Conservation (phyloP, 192 early-diverging fungal species). For the Entomortierella chlamydospora region DNA sequence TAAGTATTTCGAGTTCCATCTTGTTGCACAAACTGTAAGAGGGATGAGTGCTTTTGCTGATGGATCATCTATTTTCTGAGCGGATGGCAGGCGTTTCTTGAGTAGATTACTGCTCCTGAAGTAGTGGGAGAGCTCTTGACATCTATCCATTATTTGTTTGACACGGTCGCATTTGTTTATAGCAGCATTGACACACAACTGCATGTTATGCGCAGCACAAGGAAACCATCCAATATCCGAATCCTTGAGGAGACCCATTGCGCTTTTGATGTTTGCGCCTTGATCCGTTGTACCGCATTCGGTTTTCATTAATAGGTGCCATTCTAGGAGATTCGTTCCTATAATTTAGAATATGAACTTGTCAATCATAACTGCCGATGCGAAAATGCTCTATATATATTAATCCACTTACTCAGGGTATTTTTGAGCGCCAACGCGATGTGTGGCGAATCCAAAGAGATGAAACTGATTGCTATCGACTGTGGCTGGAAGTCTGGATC, state of each 20-base stretch:
- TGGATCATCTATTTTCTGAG: background rate
- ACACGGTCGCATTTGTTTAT: background rate
- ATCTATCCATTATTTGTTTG: background rate
- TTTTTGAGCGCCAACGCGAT: background rate
- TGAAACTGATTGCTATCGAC: background rate
- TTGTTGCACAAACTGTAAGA: background rate
- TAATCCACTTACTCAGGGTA: background rate
- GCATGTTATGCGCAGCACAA: background rate
- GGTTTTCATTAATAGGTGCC: background rate
- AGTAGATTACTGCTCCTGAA: background rate
- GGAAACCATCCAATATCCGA: background rate
- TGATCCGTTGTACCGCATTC: background rate
- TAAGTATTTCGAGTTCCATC: background rate
- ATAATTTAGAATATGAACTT: background rate
- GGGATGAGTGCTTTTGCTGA: background rate
- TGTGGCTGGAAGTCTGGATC: background rate
- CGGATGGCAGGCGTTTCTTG: background rate
- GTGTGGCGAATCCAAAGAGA: background rate
- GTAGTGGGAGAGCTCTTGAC: background rate
- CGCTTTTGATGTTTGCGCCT: background rate
- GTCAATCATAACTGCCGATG: background rate
- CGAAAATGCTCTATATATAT: background rate
- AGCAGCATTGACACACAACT: background rate
- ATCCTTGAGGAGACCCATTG: background rate
- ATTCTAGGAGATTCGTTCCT: background rate